A percentile compares a stretch with the other conserved stretches of the same genome.
These are phyloP conservation scores for Podila clonocystis DNA, from an alignment of 192 early-diverging fungal genomes.

Conservation along the genomic window DNA sequence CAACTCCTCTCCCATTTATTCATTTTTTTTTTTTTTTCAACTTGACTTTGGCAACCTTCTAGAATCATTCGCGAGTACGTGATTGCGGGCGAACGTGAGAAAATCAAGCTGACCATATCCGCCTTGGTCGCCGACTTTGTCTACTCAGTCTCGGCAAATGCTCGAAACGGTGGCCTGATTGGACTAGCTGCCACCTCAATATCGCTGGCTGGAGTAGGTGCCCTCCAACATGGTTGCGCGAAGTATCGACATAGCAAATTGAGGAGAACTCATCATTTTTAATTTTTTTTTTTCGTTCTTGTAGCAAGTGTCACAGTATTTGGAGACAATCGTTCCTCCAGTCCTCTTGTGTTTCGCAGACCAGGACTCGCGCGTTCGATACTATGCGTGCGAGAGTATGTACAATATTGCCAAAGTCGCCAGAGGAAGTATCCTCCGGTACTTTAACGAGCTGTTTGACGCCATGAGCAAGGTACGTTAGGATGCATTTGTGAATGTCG, in stretches of 20 bases:
- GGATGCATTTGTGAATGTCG: not conserved
- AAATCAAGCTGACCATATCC: constrained; percentile 77
- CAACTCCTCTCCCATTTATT: not conserved
- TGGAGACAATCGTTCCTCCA: constrained; percentile 90
- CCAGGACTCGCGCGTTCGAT: constrained; percentile 92
- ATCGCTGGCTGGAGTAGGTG: constrained; percentile 79
- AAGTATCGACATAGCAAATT: not conserved
- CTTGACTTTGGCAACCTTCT: not conserved
- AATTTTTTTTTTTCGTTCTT: too few relatives aligned
- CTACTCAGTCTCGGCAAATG: constrained; percentile 85
- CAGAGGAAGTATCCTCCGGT: constrained; percentile 84
- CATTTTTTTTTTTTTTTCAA: constrained; percentile 7
- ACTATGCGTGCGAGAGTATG: constrained; percentile 98
- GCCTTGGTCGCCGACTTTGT: constrained; percentile 89
- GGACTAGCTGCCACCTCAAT: constrained; percentile 89
- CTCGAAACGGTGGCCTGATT: constrained; percentile 94
- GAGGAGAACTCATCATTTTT: too few relatives aligned
- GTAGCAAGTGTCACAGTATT: constrained; percentile 67
- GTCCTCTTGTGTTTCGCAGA: constrained; percentile 93
- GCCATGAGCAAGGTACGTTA: constrained; percentile 83
- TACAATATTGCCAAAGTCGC: constrained; percentile 99
- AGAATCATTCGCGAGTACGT: constrained; percentile 76
- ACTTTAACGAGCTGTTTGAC: constrained; percentile 98
- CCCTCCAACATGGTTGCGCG: too few relatives aligned
- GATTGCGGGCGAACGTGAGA: constrained; percentile 58